These are phyloP conservation scores for Ensete glaucum DNA, from an alignment of 176 grass and related monocot species.

Conservation along the genomic window DNA sequence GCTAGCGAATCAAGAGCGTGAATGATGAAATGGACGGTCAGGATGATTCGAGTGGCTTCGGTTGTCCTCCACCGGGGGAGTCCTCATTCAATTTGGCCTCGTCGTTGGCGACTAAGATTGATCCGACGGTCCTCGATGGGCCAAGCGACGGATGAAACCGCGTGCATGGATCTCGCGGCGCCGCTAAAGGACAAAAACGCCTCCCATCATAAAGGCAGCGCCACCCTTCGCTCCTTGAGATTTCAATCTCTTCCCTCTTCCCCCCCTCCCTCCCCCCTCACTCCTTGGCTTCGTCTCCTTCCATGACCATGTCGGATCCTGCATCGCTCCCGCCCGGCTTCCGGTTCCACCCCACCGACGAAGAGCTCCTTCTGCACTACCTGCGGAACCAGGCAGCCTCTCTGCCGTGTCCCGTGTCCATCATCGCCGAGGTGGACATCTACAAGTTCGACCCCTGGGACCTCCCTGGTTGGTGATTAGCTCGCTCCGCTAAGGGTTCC, in stretches of 20 bases:
- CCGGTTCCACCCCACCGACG: slow-evolving; percentile 96
- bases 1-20: too few species aligned
- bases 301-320: slow-evolving; percentile 47
- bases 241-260: slow-evolving; percentile 25
- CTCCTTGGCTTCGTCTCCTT: background rate
- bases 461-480: slow-evolving; percentile 56
- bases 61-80: background rate
- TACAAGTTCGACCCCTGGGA: slow-evolving; percentile 92
- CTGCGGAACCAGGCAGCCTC: slow-evolving; percentile 63
- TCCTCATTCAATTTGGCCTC: background rate
- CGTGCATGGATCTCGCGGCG: background rate
- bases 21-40: too few species aligned
- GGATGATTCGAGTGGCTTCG: background rate
- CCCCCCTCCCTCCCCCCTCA: background rate
- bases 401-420: slow-evolving; percentile 60
- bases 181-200: slow-evolving; percentile 27
- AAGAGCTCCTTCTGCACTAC: slow-evolving; percentile 94
- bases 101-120: background rate
- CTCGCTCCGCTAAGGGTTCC: background rate
- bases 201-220: slow-evolving; percentile 46
- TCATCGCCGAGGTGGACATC: slow-evolving; percentile 97
- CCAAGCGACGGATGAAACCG: background rate
- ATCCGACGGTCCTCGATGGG: background rate
- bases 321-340: slow-evolving; percentile 82
- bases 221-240: slow-evolving; percentile 45